Conservation (phyloP, 768 basidiomycete species). For the Tylopilus rubrobrunneus region DNA sequence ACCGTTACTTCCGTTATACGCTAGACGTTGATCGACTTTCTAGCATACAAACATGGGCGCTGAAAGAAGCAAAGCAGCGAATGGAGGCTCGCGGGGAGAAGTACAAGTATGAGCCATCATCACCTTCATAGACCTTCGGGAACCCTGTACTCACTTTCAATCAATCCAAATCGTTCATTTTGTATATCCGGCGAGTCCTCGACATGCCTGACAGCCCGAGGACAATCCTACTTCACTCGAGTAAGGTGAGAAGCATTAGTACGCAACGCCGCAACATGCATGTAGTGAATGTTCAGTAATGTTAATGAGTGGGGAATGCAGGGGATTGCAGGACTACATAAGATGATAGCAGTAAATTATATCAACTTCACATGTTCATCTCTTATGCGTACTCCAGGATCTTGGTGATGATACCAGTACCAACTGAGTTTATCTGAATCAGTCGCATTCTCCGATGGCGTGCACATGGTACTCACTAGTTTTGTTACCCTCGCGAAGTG, state of each 20-base stretch:
- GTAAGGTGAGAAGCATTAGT: background rate
- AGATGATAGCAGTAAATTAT: slow-evolving; percentile 19
- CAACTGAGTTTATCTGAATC: slow-evolving; percentile 48
- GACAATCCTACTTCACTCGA: background rate
- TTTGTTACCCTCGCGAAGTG: slow-evolving; percentile 91
- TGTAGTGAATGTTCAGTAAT: slow-evolving; percentile 7
- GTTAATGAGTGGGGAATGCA: slow-evolving; percentile 10
- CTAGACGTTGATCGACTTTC: background rate
- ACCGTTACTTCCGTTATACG: background rate
- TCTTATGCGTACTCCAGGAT: slow-evolving; percentile 48
- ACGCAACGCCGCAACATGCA: background rate
- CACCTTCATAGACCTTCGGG: slow-evolving; percentile 30
- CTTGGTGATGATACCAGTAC: slow-evolving; percentile 92
- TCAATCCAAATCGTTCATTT: background rate
- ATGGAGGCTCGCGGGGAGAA: slow-evolving; percentile 94
- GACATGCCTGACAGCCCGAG: too few relatives aligned
- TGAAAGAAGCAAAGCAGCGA: slow-evolving; percentile 81
- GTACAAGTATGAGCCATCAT: slow-evolving; percentile 67
- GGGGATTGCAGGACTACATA: slow-evolving; percentile 21
- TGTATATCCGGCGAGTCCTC: background rate
- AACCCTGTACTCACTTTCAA: slow-evolving; percentile 1
- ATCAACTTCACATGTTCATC: slow-evolving; percentile 5
- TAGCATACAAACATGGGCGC: slow-evolving; percentile 91
- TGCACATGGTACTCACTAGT: slow-evolving; percentile 54
- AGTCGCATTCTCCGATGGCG: slow-evolving; percentile 1